Evolutionary conservation across 2,329 filamentous ascomycete genomes (phyloP), one percentile per base, ranked within the genome.

Genomic region (Colletotrichum liaoningense): DNA sequence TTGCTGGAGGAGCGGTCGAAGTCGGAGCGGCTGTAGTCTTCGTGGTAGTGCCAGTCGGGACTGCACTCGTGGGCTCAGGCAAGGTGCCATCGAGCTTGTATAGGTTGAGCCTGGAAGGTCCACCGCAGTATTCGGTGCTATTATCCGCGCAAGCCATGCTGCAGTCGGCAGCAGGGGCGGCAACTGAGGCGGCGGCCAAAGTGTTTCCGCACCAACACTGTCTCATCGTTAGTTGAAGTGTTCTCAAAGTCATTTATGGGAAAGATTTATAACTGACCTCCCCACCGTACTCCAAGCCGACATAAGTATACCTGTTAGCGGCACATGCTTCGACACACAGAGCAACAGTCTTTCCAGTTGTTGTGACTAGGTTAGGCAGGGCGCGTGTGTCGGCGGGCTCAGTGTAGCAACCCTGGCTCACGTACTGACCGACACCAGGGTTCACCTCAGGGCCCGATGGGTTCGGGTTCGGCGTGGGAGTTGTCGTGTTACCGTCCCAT

Each of bases 261-360:
- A 30, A 11, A 19, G 2, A 28, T 12, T 6, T 2, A n/a, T 19
- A 2, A 35, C 79, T 74, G 52, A 79, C 80, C 74, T 84, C 83
- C 54, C 82, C 81, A 1, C 82, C 82, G n/a, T 84, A 84, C 58
- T 84, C 81, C 0, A 84, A 52, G 22, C 83, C 83, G 4, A 81
- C 82, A 9, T 81, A 81, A 0, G 71, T 59, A 30, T 81, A 83
- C 3, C 52, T 72, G 0, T 63, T 60, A 1, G 62, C 72, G n/a
- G 78, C 79, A 63, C 83, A 85, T 14, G 79, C 81, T 1, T 75
- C 67, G 26, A 80, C 63, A 26, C 79, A 80, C 24, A 26, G 67
- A n/a, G 71, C 75, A 4, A 80, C 77, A 3, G 78, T 80, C 69
- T 74, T 63, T n/a, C 68, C 64, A 14, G 75, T 74, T 11, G 71